A percentile compares a stretch with the other conserved stretches of the same genome.
phyloP scores from a whole-genome alignment of 2,329 filamentous ascomycete species.

The Penicillium paneum region DNA sequence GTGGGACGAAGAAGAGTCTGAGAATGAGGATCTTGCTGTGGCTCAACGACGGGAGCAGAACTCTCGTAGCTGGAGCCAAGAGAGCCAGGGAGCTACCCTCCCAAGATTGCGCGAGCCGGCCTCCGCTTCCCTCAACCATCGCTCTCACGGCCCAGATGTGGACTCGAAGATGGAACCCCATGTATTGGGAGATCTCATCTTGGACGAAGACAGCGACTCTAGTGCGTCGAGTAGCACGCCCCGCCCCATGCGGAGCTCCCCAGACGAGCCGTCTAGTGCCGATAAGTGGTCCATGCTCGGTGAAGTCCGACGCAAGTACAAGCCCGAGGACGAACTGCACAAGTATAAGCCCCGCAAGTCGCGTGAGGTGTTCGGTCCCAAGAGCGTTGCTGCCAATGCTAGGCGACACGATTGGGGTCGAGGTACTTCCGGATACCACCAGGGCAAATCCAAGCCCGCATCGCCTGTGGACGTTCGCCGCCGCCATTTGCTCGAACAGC shows the following conservation, averaged over 20 bases:
- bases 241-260: constrained; percentile 57
- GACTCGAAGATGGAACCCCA: constrained; percentile 10
- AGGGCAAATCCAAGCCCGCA: constrained; percentile 37
- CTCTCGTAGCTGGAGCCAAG: constrained; percentile 74
- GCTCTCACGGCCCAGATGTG: constrained; percentile 36
- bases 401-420: constrained; percentile 45
- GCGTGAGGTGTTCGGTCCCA: constrained; percentile 51
- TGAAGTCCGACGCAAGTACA: constrained; percentile 71
- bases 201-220: constrained; percentile 64
- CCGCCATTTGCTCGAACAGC: constrained; percentile 42
- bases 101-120: constrained; percentile 54
- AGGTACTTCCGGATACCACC: constrained; percentile 38
- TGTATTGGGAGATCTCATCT: constrained; percentile 37
- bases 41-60: constrained; percentile 62
- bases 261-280: constrained; percentile 50
- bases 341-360: constrained; percentile 59
- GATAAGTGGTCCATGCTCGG: constrained; percentile 92
- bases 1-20: constrained; percentile 83
- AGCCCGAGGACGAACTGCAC: constrained; percentile 53
- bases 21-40: constrained; percentile 59
- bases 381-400: constrained; percentile 44
- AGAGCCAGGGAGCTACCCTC: constrained; percentile 58
- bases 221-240: constrained; percentile 34
- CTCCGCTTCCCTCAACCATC: constrained; percentile 52
- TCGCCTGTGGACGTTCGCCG: constrained; percentile 28